A percentile compares a stretch with the other conserved stretches of the same genome.
phyloP scores from a whole-genome alignment of 305 asterid species.

The Fraxinus velutina region DNA sequence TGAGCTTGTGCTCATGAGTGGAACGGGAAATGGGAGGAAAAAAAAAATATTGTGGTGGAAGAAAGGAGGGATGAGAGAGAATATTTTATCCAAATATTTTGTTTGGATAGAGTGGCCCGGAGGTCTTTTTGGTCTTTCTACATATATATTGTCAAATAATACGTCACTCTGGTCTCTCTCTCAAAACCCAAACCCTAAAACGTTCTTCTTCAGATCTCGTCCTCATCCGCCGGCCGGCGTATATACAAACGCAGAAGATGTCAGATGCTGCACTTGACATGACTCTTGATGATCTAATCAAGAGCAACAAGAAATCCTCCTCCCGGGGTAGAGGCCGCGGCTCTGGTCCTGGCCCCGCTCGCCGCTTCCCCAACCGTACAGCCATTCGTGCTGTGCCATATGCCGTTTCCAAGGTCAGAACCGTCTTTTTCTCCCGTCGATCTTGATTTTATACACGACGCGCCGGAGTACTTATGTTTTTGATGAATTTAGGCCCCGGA shows the following conservation, averaged over 20 bases:
- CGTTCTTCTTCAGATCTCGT: slow-evolving; percentile 21
- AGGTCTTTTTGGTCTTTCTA: neutral
- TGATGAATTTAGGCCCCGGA: slow-evolving; percentile 65
- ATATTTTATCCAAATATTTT: slow-evolving; percentile 26
- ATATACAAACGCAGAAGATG: slow-evolving; percentile 34
- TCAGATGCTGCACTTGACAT: slow-evolving; percentile 70
- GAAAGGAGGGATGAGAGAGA: neutral
- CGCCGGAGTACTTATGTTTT: neutral
- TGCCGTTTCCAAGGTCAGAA: slow-evolving; percentile 71
- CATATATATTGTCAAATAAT: neutral
- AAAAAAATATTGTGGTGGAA: slow-evolving; percentile 20
- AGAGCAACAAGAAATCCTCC: slow-evolving; percentile 67
- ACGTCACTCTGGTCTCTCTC: neutral
- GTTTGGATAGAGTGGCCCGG: neutral
- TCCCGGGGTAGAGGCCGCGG: slow-evolving; percentile 55
- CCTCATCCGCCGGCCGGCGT: neutral
- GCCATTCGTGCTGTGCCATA: slow-evolving; percentile 70
- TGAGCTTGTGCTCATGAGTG: slow-evolving; percentile 4
- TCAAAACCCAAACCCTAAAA: neutral
- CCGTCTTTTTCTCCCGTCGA: slow-evolving; percentile 13
- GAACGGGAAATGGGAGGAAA: neutral
- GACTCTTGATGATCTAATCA: slow-evolving; percentile 84
- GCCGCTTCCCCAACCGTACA: slow-evolving; percentile 58
- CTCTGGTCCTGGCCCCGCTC: slow-evolving; percentile 55
- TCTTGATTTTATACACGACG: neutral